These are phyloP conservation scores for Botryotinia narcissicola DNA, from an alignment of 2,329 filamentous ascomycete species.

Conservation along the genomic window DNA sequence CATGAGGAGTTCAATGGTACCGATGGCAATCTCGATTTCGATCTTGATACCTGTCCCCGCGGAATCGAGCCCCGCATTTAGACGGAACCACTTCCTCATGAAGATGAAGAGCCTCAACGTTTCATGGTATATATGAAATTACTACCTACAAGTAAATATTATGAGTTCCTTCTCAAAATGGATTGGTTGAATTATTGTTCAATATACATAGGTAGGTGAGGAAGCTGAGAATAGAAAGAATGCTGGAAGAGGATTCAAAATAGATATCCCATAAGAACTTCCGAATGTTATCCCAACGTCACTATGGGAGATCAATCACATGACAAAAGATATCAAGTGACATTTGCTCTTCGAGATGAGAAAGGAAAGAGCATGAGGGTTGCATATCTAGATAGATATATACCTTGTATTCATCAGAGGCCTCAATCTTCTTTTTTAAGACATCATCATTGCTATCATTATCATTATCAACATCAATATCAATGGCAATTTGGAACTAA, in stretches of 20 bases:
- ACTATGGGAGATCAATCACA: background rate
- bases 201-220: background rate
- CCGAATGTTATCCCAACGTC: background rate
- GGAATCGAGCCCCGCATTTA: background rate
- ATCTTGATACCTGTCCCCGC: background rate
- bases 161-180: background rate
- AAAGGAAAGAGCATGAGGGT: background rate
- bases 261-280: background rate
- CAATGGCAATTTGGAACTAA: too few relatives aligned
- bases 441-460: too few relatives aligned
- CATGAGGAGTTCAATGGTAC: background rate
- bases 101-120: background rate
- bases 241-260: too few relatives aligned
- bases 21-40: background rate
- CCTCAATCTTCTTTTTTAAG: too few relatives aligned
- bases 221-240: background rate
- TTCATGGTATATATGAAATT: background rate
- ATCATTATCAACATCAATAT: too few relatives aligned
- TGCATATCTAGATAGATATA: too few relatives aligned
- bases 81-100: background rate
- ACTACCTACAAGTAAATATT: background rate
- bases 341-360: background rate
- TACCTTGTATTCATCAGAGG: too few relatives aligned
- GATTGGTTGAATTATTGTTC: background rate
- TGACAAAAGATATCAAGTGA: background rate